Evolutionary conservation across 225 moss, liverwort and hornwort species (phyloP).

Genomic region (Rhytidiadelphus loreus): DNA sequence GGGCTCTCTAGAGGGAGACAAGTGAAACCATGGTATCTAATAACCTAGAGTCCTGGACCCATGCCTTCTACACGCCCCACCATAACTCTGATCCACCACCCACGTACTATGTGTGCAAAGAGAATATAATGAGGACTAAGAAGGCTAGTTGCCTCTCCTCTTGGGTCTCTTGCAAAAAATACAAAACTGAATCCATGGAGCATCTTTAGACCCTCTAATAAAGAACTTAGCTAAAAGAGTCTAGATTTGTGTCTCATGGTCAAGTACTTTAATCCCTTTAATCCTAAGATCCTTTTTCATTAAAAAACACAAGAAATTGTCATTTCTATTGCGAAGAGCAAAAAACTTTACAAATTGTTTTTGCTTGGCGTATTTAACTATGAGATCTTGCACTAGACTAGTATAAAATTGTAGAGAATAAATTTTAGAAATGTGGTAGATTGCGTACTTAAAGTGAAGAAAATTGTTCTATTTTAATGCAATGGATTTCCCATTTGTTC

Average conservation of each 20-base stretch:
- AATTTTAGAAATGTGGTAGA: neutral
- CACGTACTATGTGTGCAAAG: neutral
- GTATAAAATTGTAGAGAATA: accelerated
- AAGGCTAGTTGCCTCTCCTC: neutral
- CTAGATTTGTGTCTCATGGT: accelerated
- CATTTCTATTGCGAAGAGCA: neutral
- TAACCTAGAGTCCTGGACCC: too few relatives aligned
- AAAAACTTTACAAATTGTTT: accelerated
- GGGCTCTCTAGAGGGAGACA: too few relatives aligned
- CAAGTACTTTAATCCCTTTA: accelerated
- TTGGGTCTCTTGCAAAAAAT: neutral
- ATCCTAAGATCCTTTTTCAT: too few relatives aligned
- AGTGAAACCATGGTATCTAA: too few relatives aligned
- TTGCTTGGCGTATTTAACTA: accelerated
- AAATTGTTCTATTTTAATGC: too few relatives aligned
- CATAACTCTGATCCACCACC: neutral
- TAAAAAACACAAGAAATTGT: neutral
- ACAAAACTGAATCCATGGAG: accelerated
- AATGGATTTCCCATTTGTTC: too few relatives aligned
- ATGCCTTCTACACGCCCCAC: neutral
- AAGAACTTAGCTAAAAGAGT: neutral
- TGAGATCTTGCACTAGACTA: neutral
- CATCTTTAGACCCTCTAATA: neutral
- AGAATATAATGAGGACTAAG: neutral
- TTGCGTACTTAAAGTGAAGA: neutral